Conservation (phyloP, 2,329 filamentous ascomycete genomes). For the Beauveria rudraprayagi region DNA sequence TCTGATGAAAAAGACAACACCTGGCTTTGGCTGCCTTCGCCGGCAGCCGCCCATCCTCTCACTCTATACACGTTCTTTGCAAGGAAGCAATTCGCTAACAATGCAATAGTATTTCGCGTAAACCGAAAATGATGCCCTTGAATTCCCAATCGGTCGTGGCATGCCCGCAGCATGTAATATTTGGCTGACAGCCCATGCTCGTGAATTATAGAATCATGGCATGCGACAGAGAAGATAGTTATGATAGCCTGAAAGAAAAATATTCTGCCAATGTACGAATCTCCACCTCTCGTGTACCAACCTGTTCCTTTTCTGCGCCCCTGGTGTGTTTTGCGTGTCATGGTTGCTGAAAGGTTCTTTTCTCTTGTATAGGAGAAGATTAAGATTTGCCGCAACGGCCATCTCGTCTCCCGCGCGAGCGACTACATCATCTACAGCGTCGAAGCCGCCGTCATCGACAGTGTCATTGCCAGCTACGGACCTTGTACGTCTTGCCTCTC, state of each 20-base stretch:
- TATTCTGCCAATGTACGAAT: constrained; percentile 75
- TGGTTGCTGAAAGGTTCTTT: constrained; percentile 41
- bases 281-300: constrained; percentile 18
- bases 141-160: constrained; percentile 11
- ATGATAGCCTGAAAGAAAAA: constrained; percentile 69
- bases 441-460: constrained; percentile 83
- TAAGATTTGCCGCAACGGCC: constrained; percentile 87
- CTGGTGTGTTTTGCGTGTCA: constrained; percentile 18
- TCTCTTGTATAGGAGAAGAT: constrained; percentile 58
- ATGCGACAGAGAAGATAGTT: constrained; percentile 87
- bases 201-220: constrained; percentile 67
- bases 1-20: constrained; percentile 56
- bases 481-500: constrained; percentile 61
- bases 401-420: constrained; percentile 90
- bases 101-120: constrained; percentile 1
- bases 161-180: constrained; percentile 1
- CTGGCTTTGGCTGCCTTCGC: constrained; percentile 6
- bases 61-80: background rate
- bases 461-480: constrained; percentile 79
- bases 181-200: constrained; percentile 1
- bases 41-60: constrained; percentile 9
- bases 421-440: constrained; percentile 99
- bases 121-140: constrained; percentile 8
- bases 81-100: constrained; percentile 4
- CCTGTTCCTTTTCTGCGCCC: constrained; percentile 10